These are phyloP conservation scores for Nicotiana obtusifolia DNA, from an alignment of 257 asterid genomes.

Conservation along the genomic window DNA sequence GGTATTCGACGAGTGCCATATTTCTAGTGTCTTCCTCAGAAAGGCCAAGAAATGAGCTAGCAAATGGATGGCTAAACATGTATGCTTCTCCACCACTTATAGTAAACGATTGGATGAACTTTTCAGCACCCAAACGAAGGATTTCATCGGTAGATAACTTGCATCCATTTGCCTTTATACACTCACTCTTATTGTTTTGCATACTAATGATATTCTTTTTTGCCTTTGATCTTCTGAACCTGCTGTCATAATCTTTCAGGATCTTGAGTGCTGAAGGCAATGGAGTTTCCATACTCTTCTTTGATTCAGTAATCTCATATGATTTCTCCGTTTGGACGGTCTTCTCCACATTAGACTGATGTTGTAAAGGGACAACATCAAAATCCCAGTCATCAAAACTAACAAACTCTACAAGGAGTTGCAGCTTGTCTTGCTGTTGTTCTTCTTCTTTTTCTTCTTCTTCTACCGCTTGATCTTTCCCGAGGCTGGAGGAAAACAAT, in stretches of 20 bases:
- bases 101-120: constrained; percentile 35
- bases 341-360: constrained; percentile 13
- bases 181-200: not conserved
- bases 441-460: too few species aligned
- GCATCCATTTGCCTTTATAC: not conserved
- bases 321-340: not conserved
- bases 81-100: constrained; percentile 16
- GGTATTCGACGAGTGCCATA: constrained; percentile 37
- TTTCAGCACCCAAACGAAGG: constrained; percentile 45
- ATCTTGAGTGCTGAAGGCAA: constrained; percentile 33
- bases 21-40: constrained; percentile 32
- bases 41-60: constrained; percentile 21
- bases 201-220: not conserved
- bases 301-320: not conserved
- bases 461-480: too few species aligned
- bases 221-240: constrained; percentile 30
- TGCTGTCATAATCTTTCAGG: constrained; percentile 35
- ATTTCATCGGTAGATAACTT: constrained; percentile 28
- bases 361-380: constrained; percentile 19
- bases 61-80: constrained; percentile 32
- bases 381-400: constrained; percentile 9
- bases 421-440: too few species aligned
- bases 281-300: not conserved
- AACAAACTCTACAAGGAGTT: constrained; percentile 13
- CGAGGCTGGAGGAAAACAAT: too few species aligned